These are phyloP conservation scores for Mortierella sp. DNA, from an alignment of 371 early-diverging fungal genomes.

Conservation along the genomic window DNA sequence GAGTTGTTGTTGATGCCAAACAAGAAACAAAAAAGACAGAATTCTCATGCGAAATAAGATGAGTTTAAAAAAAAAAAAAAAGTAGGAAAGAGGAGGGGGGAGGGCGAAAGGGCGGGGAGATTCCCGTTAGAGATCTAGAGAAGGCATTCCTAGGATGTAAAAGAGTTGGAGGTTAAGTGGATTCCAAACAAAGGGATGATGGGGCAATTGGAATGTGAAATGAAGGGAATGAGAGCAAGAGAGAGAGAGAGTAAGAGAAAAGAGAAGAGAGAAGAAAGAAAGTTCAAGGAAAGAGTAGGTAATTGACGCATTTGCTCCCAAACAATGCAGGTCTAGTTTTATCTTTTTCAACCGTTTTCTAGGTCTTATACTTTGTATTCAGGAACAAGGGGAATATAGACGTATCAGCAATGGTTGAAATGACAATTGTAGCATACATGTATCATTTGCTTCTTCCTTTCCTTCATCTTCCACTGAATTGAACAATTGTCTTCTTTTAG, in stretches of 20 bases:
- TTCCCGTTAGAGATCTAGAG: background rate
- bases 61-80: background rate
- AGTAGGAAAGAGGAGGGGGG: background rate
- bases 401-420: no score
- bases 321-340: no score
- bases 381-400: no score
- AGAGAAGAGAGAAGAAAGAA: background rate
- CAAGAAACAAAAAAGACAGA: no score
- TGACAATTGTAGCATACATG: no score
- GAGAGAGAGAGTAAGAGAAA: constrained; percentile 5
- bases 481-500: no score
- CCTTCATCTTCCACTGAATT: no score
- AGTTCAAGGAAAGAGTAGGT: no score
- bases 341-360: no score
- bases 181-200: background rate
- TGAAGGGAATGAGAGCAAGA: background rate
- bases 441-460: no score
- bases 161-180: background rate
- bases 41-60: background rate
- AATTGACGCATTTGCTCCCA: no score
- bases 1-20: background rate
- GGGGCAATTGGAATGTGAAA: background rate
- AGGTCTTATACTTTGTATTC: no score
- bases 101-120: background rate
- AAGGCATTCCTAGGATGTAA: background rate